Evolutionary conservation across 139 green algal genomes (phyloP), one percentile per base, ranked within the genome.

Genomic region (Haematococcus sp.): DNA sequence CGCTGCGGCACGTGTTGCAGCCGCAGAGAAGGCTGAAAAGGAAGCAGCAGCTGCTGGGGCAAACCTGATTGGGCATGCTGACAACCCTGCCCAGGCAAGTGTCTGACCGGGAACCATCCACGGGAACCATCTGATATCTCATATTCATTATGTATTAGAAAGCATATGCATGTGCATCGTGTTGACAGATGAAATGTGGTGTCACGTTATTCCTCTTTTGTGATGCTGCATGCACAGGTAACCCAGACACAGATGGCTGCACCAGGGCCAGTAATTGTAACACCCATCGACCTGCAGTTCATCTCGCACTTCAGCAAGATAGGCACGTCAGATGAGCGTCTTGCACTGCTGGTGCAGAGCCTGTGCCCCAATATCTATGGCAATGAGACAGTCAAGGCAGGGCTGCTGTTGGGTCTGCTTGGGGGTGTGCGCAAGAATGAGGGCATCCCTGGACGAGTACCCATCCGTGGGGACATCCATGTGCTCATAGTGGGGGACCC

Each of bases 341-440:
- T 98, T 23, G 72, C 86, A 2, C 84, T 91, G 66, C 84, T 98
- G 61, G 88, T 95, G 25, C 86, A 93, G 30, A 82, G 88, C 17
- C 78, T 98, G 46, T 96, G 91, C 74, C 94, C 94, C 30, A 74
- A 75, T 63, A 98, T 98, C 67, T 96, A 88, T 59, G 94, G 94
- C 52, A 77, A 97, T 33, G 91, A 96, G 75, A 58, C 95, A 16
- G 90, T 96, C 68, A 98, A 98, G 84, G 89, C 86, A 15, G 95
- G 90, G 0, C 70, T 98, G 32, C 56, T 97, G 64, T 88, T 98
- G 49, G 69, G 89, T 7, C 82, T 98, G 46, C 80, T 98, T 69
- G 95, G 95, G 3, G 95, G 95, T 1, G 86, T 94, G 67, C 80
- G 83, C 46, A 96, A 97, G 77, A 70, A 91, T 67, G 65, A 66